Conservation (phyloP, 352 stramenopile genomes). For the Aphanomyces euteiches region DNA sequence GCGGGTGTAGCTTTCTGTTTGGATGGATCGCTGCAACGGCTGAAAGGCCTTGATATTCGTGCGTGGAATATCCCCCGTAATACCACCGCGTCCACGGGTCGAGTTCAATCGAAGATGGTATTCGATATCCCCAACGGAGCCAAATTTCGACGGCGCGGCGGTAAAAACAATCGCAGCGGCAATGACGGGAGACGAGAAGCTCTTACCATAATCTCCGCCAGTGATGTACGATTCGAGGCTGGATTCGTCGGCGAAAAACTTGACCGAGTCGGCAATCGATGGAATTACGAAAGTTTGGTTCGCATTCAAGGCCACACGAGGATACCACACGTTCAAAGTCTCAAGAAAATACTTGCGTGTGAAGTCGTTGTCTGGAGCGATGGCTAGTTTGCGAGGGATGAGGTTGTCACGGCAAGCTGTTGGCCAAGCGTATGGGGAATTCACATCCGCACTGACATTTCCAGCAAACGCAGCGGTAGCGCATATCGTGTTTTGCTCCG, state of each 20-base stretch:
- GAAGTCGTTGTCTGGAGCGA: conserved; percentile 62
- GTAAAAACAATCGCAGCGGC: conserved; percentile 65
- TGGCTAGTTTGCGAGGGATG: conserved; percentile 60
- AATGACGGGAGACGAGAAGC: conserved; percentile 47
- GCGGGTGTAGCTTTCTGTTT: not conserved
- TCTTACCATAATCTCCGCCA: conserved; percentile 43
- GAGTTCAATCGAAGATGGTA: conserved; percentile 16
- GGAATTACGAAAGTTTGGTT: conserved; percentile 36
- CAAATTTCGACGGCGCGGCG: conserved; percentile 34
- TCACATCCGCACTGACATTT: conserved; percentile 41
- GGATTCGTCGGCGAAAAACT: conserved; percentile 52
- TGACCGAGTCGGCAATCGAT: conserved; percentile 51
- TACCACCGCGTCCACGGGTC: not conserved
- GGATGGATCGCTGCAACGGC: not conserved
- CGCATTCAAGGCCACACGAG: conserved; percentile 39
- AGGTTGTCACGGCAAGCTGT: conserved; percentile 47
- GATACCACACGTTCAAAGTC: conserved; percentile 53
- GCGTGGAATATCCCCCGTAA: conserved; percentile 30
- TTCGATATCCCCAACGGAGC: not conserved
- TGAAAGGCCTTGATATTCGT: conserved; percentile 36
- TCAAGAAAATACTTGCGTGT: conserved; percentile 58
- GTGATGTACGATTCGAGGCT: conserved; percentile 51
- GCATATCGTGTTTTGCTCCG: conserved; percentile 42
- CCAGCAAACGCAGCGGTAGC: conserved; percentile 42
- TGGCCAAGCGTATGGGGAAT: conserved; percentile 45